phyloP scores from a whole-genome alignment of 257 asterid species.

The Ilex aquifolium region DNA sequence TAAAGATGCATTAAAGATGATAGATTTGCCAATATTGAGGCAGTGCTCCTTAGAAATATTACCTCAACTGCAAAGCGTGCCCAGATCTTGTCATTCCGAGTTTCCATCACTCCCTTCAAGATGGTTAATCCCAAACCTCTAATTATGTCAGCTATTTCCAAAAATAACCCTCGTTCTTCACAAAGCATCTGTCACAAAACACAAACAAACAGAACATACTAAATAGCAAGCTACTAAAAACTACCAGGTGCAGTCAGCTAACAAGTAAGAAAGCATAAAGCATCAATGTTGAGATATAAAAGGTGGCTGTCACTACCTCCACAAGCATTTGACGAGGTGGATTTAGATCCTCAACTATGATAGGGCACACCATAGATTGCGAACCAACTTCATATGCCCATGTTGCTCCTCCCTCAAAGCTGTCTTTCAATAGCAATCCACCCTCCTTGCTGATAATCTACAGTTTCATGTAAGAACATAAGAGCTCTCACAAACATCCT shows the following conservation, averaged over 20 bases:
- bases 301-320: conserved; percentile 42
- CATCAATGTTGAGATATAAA: background rate
- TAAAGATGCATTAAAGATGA: background rate
- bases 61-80: conserved; percentile 93
- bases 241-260: background rate
- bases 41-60: conserved; percentile 4
- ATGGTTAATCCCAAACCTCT: conserved; percentile 86
- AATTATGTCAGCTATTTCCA: conserved; percentile 89
- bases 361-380: conserved; percentile 77
- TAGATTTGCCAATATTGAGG: background rate
- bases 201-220: background rate
- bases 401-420: conserved; percentile 83
- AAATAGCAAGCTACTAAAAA: no score
- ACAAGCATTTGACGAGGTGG: conserved; percentile 93
- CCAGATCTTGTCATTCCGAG: conserved; percentile 75
- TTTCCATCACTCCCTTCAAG: conserved; percentile 89
- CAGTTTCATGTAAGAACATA: conserved; percentile 11
- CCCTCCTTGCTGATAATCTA: conserved; percentile 75
- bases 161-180: conserved; percentile 76
- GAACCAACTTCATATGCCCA: conserved; percentile 97
- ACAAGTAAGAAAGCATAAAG: background rate
- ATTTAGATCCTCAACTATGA: conserved; percentile 85
- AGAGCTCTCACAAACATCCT: background rate
- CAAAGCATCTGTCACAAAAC: conserved; percentile 61
- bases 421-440: conserved; percentile 58